Percentiles rank a stretch among this genome's conserved stretches.
These are phyloP conservation scores for Xerocomellus chrysenteron DNA, from an alignment of 768 basidiomycete genomes.

Conservation along the genomic window DNA sequence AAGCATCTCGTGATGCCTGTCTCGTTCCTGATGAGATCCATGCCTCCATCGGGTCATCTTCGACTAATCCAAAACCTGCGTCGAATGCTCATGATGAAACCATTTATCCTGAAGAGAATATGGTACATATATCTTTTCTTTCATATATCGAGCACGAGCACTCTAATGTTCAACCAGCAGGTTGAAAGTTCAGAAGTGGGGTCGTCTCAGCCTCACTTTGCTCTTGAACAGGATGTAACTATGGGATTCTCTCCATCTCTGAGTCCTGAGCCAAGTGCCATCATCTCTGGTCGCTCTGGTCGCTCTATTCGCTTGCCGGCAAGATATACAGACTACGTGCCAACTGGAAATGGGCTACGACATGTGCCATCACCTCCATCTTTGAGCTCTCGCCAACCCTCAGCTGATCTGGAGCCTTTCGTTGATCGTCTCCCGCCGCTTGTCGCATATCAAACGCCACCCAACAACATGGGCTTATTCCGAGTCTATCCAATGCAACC, in stretches of 20 bases:
- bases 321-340: neutral
- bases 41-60: no score
- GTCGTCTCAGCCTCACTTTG: neutral
- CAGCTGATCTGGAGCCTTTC: neutral
- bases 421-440: neutral
- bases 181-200: neutral
- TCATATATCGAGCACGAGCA: neutral
- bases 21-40: no score
- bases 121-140: neutral
- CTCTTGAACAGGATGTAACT: neutral
- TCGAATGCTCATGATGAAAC: neutral
- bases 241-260: neutral
- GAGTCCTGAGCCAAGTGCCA: neutral
- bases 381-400: neutral
- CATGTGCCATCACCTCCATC: neutral
- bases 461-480: neutral
- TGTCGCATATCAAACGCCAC: neutral
- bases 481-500: neutral
- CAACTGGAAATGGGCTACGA: neutral
- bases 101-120: neutral
- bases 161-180: neutral
- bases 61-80: neutral
- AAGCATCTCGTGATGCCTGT: no score
- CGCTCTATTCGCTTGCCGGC: neutral
- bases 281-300: neutral